Base-by-base conservation (phyloP, 805 yeast genomes). In the Ogataea allantospora region DNA sequence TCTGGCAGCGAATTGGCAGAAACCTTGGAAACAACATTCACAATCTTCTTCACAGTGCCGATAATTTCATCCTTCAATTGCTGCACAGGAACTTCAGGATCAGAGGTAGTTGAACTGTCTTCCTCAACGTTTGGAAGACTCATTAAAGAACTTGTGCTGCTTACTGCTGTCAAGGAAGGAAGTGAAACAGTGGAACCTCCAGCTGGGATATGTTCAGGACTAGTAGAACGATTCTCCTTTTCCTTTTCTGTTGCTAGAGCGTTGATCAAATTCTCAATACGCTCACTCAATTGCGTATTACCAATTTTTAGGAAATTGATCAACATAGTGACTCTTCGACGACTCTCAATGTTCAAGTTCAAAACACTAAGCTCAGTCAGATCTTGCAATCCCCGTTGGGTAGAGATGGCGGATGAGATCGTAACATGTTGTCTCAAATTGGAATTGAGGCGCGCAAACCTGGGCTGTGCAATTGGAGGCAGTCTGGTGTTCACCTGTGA, bases 1-100 rank as follows among this genome's bases (percentile, higher is more conserved):
- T 82, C 88, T 6, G 88, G 87, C 22, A 83, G 60, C 3, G 88
- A 77, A 42, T 71, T 77, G 0, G 89, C 88, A 1, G 88, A 85
- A 50, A 87, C 86, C 46, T 84, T 85, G 3, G 97, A 86, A 8
- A 93, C 84, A 25, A 91, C 77, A 27, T 80, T 77, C 23, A 89
- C 88, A 31, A 88, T 88, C 56, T 88, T 91, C 58, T 87, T 86
- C 17, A 93, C 89, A 0, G 97, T 93, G 0, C 84, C 75, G 7
- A 89, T 81, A 23, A 91, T 87, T 49, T 91, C 99, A 48, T 80
- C 75, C 46, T 86, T 83, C 23, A 89, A 72, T 30, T 78, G 67
- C 43, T 61, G 65, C n/a, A 58, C 50, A 17, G 55, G 54, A 15
- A 48, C 36, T 21, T 55, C 60, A 21, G 40, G 21, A 11, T 31